Evolutionary conservation across 805 yeast genomes (phyloP), one percentile per base, ranked within the genome.

Genomic region (Komagataella pastoris): DNA sequence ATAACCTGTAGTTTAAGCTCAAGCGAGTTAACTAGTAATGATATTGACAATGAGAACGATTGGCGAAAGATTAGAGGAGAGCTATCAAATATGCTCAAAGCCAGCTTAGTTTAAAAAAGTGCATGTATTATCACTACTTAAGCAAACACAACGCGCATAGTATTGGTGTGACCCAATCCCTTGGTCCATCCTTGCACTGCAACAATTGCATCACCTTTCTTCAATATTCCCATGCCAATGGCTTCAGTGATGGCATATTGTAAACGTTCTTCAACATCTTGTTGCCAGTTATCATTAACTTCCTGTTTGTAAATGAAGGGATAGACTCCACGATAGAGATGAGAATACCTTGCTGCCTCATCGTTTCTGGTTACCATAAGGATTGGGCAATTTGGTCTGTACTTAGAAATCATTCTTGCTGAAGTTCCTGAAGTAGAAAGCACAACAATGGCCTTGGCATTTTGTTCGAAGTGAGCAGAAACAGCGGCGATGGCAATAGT

Each of bases 121-220:
- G 12, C 40, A 14, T 17, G n/a, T n/a, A 24, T 8, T 17, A n/a
- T 12, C n/a, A 43, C 12, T 12, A 49, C 55, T 69, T 74, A 83
- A 67, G 88, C 91, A 68, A 79, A 78, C 62, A 88, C 77, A 65
- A 91, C 81, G 79, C 98, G 91, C 72, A 93, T 80, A 58, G 99
- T 93, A 86, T 93, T 93, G 67, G 99, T 88, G 84, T 93, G 97
- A 68, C 99, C 99, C 60, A 88, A 79, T 75, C 98, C 98, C 71
- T 91, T 86, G 67, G 95, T 87, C 91, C 96, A 93, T 71, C 99
- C 99, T 80, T 93, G 99, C 71, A 93, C 85, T 67, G 96, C 87
- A 60, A 93, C 88, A 63, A 88, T 85, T 55, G 85, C 75, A 70
- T 89, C 97, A 72, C 96, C 96, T 72, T 80, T 83, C 62, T 74